Evolutionary conservation across 2,329 filamentous ascomycete genomes (phyloP), one percentile per base, ranked within the genome.

Genomic region (Hirsutella minnesotensis): DNA sequence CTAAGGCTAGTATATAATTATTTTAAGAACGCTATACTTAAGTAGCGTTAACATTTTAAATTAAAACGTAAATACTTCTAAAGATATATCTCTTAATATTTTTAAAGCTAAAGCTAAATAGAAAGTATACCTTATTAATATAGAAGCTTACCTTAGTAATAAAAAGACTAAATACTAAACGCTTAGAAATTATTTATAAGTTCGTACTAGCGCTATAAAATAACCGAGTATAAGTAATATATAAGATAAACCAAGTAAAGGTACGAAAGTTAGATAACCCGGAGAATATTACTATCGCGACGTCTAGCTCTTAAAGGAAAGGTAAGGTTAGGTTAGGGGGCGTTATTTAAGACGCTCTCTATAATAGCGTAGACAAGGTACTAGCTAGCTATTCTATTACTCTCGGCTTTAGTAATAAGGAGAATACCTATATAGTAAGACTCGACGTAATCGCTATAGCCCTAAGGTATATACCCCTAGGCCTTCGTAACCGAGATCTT

Each of bases 341-440:
- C 36, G 39, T 45, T 22, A 27, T 39, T 12, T n/a, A 20, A 18
- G 36, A 47, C 34, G 39, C 39, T 8, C 3, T 18, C 3, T 19
- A n/a, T n/a, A 20, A 38, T 22, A 36, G 31, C 18, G 20, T 18
- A 36, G 39, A 27, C 37, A 27, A 38, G 18, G 24, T 43, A 19
- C 33, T 44, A 20, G 46, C 44, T 19, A 44, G 29, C 27, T 49
- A 47, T 33, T 49, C 44, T 4, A 20, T 38, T 38, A 45, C 41
- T 5, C 12, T 49, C 10, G 45, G 44, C n/a, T 24, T 38, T 4
- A 38, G 40, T 42, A 38, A 43, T 31, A 44, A 52, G 19, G 46
- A 49, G 41, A 51, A 48, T 39, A 39, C 39, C 4, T 52, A 48
- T 38, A 46, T 31, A 13, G 50, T 44, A 31, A 45, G 44, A 40